Conservation (phyloP, 129 eudicot species). For the Artemisia argyi region DNA sequence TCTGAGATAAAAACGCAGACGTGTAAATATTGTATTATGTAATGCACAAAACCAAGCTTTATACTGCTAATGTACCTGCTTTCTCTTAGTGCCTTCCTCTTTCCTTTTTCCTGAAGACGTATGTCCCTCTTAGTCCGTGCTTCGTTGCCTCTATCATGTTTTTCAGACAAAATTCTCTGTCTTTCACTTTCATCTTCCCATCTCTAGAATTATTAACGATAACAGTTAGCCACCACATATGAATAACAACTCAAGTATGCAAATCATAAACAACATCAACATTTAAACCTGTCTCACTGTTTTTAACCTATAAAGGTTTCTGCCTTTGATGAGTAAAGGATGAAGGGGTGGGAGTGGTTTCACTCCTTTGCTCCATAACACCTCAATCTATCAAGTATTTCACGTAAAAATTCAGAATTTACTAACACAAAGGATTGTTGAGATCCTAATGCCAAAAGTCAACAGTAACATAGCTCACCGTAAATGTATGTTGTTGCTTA, state of each 20-base stretch:
- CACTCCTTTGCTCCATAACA: constrained; percentile 86
- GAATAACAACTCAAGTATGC: not conserved
- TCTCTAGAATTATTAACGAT: constrained; percentile 40
- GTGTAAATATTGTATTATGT: not conserved
- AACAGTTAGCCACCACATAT: constrained; percentile 15
- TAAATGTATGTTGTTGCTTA: constrained; percentile 94
- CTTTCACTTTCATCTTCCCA: constrained; percentile 90
- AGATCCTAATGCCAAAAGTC: not conserved
- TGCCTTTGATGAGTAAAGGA: constrained; percentile 85
- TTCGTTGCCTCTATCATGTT: constrained; percentile 66
- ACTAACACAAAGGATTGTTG: not conserved
- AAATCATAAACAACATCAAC: not conserved
- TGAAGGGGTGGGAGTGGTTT: constrained; percentile 90
- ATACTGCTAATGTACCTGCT: constrained; percentile 31
- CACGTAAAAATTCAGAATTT: not conserved
- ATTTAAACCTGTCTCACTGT: constrained; percentile 73
- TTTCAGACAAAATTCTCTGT: constrained; percentile 56
- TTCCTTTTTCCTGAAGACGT: constrained; percentile 63
- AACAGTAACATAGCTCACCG: constrained; percentile 37
- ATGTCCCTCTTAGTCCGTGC: constrained; percentile 69
- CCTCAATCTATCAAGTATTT: constrained; percentile 63
- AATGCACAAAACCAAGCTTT: not conserved
- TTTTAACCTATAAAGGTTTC: constrained; percentile 77
- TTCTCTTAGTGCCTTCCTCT: constrained; percentile 38
- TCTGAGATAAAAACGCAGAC: constrained; percentile 33